phyloP scores from a whole-genome alignment of 2,329 filamentous ascomycete genomes.

The Trichoderma sp. region DNA sequence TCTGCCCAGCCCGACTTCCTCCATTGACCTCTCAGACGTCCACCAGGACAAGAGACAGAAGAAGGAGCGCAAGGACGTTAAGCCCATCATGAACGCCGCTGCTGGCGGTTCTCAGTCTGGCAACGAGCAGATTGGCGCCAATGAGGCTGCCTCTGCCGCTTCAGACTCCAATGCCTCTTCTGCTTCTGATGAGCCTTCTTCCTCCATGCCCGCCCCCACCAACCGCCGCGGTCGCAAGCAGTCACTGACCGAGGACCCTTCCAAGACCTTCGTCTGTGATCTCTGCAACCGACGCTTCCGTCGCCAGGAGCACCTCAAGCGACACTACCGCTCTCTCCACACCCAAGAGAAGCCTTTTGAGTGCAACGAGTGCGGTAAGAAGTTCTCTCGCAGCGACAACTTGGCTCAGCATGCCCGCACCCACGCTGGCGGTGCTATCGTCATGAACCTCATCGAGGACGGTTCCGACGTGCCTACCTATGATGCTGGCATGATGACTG shows the following conservation, averaged over 20 bases:
- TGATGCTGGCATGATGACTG: constrained; percentile 46
- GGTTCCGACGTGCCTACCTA: constrained; percentile 52
- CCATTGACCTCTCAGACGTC: constrained; percentile 41
- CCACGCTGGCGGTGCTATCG: constrained; percentile 84
- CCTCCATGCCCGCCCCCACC: constrained; percentile 57
- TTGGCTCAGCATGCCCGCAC: constrained; percentile 94
- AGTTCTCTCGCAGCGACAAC: constrained; percentile 98
- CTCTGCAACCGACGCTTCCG: constrained; percentile 97
- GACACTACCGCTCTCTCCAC: constrained; percentile 97
- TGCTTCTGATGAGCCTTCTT: constrained; percentile 49
- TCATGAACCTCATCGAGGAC: constrained; percentile 84
- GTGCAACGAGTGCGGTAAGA: constrained; percentile 97
- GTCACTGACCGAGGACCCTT: constrained; percentile 94
- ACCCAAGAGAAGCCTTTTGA: constrained; percentile 98
- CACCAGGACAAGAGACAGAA: constrained; percentile 61
- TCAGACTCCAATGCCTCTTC: constrained; percentile 43
- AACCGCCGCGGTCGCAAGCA: constrained; percentile 98
- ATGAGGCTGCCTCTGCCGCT: constrained; percentile 39
- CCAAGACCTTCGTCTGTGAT: constrained; percentile 97
- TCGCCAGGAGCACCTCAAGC: constrained; percentile 97
- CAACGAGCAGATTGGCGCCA: constrained; percentile 39
- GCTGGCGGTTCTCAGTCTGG: constrained; percentile 38
- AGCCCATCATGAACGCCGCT: constrained; percentile 47
- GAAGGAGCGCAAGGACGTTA: constrained; percentile 52
- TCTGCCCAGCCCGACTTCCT: constrained; percentile 60